These are phyloP conservation scores for Closterium sp. DNA, from an alignment of 139 green algal genomes.

Conservation along the genomic window DNA sequence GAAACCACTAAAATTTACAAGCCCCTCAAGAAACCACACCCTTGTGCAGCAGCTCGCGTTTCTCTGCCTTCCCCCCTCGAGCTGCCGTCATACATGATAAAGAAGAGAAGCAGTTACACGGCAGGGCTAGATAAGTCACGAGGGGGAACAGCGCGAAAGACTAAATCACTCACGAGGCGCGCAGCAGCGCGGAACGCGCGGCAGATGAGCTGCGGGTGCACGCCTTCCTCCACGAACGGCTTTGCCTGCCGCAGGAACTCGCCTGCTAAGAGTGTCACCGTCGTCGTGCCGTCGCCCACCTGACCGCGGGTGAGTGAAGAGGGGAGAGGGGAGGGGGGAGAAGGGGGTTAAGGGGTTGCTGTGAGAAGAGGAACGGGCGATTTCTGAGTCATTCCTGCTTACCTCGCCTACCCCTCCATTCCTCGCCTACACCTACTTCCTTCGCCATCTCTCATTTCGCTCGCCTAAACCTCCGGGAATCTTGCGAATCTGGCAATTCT, in stretches of 20 bases:
- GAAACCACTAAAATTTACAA: too few species aligned
- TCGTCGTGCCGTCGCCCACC: conserved; percentile 98
- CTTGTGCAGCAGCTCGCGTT: too few species aligned
- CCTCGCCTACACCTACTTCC: too few species aligned
- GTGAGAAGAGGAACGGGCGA: too few species aligned
- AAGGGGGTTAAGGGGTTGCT: not conserved
- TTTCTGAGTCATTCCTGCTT: too few species aligned
- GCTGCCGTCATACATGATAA: too few species aligned
- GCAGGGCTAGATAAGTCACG: too few species aligned
- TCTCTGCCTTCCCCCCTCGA: too few species aligned
- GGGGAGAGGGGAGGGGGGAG: not conserved
- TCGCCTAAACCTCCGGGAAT: not conserved
- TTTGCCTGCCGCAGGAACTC: conserved; percentile 94
- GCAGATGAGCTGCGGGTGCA: conserved; percentile 93
- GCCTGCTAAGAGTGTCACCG: conserved; percentile 93
- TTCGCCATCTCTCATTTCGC: not conserved
- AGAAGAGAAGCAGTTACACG: too few species aligned
- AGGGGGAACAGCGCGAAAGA: too few species aligned
- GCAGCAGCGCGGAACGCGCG: conserved; percentile 78
- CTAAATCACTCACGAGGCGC: conserved; percentile 62
- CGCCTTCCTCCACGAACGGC: conserved; percentile 94
- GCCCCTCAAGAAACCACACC: too few species aligned
- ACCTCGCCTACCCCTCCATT: too few species aligned
- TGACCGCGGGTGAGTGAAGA: conserved; percentile 51
- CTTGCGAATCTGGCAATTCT: conserved; percentile 81